Evolutionary conservation across 169 alveolate species (phyloP), one percentile per base, ranked within the genome.

Genomic region (Babesia caballi): DNA sequence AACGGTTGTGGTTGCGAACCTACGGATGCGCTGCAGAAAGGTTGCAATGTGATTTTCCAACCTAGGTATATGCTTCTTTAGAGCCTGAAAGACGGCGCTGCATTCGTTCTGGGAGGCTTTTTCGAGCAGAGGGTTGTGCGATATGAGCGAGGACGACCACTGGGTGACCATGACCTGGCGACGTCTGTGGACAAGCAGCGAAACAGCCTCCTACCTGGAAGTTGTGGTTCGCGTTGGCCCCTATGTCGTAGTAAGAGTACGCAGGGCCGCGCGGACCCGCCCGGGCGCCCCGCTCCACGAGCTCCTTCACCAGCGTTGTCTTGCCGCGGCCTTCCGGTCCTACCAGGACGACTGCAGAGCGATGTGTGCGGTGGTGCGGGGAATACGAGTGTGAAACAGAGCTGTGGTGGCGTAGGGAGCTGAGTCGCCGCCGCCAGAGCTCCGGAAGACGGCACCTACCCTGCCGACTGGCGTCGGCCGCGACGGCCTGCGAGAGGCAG

Each of bases 321-420:
- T 76, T 76, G 30, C 85, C 85, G 15, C 85, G 85, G 23, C 85
- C 85, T 49, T 76, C 73, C 25, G 85, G 85, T 8, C 85, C 85
- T n/a, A 44, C 66, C 32, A 76, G 11, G 52, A 70, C 23, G n/a
- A 76, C 85, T 76, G 59, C 49, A 38, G 4, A 49, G 41, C 41
- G 19, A 52, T 52, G 36, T 12, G 25, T 52, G 35, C 14, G 30
- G 44, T 19, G 7, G 7, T 38, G 12, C 46, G 12, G 12, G 12
- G 12, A 7, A 12, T 38, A 38, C 12, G 12, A 38, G n/a, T n/a
- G n/a, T n/a, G 46, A 12, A 9, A 38, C 46, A 38, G 46, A 12
- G 46, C 7, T 9, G 46, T 9, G 7, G n/a, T 38, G 12, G 46
- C 56, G 28, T n/a, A n/a, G n/a, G n/a, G n/a, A n/a, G n/a, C n/a